Percentiles rank a stretch among this genome's conserved stretches.
Conservation (phyloP, 257 asterid genomes). For the Petrea volubilis region DNA sequence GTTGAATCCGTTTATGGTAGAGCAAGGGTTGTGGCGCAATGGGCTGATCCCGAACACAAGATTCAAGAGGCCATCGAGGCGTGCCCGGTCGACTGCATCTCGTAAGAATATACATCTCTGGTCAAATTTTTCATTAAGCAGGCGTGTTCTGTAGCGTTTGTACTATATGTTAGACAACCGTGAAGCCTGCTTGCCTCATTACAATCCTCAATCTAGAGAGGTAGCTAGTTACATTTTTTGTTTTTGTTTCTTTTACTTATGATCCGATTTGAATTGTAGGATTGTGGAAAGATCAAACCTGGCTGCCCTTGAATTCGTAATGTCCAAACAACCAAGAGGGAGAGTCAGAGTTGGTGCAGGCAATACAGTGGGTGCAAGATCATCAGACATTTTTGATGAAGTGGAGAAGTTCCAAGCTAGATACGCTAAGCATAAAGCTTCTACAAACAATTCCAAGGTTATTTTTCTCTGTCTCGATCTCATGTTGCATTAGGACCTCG, state of each 20-base stretch:
- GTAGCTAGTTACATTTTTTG: neutral
- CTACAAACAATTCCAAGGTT: slow-evolving; percentile 53
- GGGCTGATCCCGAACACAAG: slow-evolving; percentile 87
- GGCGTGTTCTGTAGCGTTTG: no score
- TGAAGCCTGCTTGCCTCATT: no score
- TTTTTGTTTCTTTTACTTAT: neutral
- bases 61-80: slow-evolving; percentile 78
- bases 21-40: slow-evolving; percentile 86
- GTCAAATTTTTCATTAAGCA: neutral
- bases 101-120: slow-evolving; percentile 48
- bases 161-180: no score
- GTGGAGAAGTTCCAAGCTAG: slow-evolving; percentile 71
- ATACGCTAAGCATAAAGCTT: slow-evolving; percentile 52
- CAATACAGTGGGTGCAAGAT: slow-evolving; percentile 68
- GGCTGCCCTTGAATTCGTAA: slow-evolving; percentile 88
- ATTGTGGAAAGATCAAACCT: slow-evolving; percentile 69
- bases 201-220: neutral
- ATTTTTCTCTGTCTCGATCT: neutral
- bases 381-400: slow-evolving; percentile 66
- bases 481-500: no score
- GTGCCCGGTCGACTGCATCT: slow-evolving; percentile 94
- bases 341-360: slow-evolving; percentile 71
- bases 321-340: slow-evolving; percentile 86
- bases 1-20: slow-evolving; percentile 82
- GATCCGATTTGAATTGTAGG: slow-evolving; percentile 31